phyloP scores from a whole-genome alignment of 2,329 filamentous ascomycete species.

The Phyllosticta citriasiana region DNA sequence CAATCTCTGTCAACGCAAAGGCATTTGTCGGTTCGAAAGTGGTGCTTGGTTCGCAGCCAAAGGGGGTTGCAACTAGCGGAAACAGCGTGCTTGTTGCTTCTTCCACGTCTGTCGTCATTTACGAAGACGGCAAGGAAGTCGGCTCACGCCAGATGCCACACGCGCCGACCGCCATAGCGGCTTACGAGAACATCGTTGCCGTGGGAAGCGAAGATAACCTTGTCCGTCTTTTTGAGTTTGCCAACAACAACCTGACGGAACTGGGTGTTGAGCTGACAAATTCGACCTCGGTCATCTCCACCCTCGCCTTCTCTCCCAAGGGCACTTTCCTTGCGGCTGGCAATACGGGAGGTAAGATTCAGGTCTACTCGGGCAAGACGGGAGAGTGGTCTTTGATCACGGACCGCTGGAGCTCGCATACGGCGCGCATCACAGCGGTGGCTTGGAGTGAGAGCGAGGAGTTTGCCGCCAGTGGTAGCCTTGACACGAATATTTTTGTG shows the following conservation, averaged over 20 bases:
- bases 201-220: conserved; percentile 66
- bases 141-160: conserved; percentile 53
- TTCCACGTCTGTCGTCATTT: conserved; percentile 36
- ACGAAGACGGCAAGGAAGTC: conserved; percentile 44
- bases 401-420: conserved; percentile 67
- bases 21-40: conserved; percentile 62
- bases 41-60: conserved; percentile 71
- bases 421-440: conserved; percentile 55
- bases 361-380: conserved; percentile 56
- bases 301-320: conserved; percentile 71
- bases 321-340: conserved; percentile 74
- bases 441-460: conserved; percentile 65
- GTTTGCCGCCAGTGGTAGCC: conserved; percentile 70
- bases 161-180: conserved; percentile 61
- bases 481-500: conserved; percentile 87
- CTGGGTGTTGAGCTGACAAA: conserved; percentile 49
- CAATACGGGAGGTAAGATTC: conserved; percentile 76
- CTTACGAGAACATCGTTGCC: conserved; percentile 52
- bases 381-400: conserved; percentile 62
- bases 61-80: conserved; percentile 53
- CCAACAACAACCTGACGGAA: conserved; percentile 44
- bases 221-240: conserved; percentile 62
- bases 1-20: conserved; percentile 62
- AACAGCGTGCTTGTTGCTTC: conserved; percentile 42
- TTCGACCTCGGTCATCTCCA: conserved; percentile 62